Conservation (phyloP, 2,329 filamentous ascomycete species). For the Colletotrichum tropicicola region DNA sequence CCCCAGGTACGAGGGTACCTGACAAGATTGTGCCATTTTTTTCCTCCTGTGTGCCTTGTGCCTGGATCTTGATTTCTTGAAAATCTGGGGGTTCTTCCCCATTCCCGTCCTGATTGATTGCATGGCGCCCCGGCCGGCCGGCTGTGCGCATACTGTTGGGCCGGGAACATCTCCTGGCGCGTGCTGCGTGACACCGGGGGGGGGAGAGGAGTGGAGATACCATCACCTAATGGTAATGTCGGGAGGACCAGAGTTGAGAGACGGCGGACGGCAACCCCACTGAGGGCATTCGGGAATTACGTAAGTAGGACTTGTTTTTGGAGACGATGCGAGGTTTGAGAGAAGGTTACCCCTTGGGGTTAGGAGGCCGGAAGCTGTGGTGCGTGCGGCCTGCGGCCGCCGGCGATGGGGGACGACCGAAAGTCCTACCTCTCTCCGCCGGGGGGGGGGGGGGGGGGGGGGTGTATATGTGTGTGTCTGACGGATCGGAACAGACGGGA, state of each 20-base stretch:
- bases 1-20: no score
- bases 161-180: background rate
- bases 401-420: background rate
- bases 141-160: background rate
- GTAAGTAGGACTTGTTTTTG: slow-evolving; percentile 17
- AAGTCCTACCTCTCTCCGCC: background rate
- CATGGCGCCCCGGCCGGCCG: no score
- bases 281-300: slow-evolving; percentile 15
- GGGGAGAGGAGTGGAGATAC: background rate
- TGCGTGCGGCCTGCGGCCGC: background rate
- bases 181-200: background rate
- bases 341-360: background rate
- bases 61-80: no score
- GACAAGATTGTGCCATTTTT: no score
- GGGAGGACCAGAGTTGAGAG: background rate
- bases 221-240: slow-evolving; percentile 13
- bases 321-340: background rate
- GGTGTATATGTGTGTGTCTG: no score
- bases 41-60: no score
- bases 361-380: background rate
- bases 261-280: background rate
- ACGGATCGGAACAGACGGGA: background rate
- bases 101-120: no score
- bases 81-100: no score
- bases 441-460: no score